Percentiles rank a stretch among this genome's conserved stretches.
Evolutionary conservation across 495 filamentous ascomycete species (phyloP).

Genomic region (Platismatia glauca): DNA sequence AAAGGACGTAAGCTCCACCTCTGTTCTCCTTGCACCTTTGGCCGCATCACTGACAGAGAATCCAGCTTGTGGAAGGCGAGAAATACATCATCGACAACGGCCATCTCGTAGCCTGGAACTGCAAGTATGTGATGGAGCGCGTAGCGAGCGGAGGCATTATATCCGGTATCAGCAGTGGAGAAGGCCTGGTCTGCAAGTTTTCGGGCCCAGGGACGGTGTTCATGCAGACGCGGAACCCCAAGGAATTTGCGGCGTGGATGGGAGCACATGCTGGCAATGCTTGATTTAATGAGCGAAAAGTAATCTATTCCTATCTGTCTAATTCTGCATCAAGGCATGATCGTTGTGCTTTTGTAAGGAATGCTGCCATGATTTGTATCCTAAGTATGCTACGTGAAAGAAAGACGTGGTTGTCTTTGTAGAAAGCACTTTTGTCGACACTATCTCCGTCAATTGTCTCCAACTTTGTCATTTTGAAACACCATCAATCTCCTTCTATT

Average conservation of each 20-base stretch:
- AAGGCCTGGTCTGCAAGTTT: slow-evolving; percentile 91
- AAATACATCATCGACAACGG: slow-evolving; percentile 92
- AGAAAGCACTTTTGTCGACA: not conserved
- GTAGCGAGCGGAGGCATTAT: slow-evolving; percentile 85
- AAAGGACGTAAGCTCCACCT: slow-evolving; percentile 65
- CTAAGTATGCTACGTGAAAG: not conserved
- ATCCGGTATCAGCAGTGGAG: slow-evolving; percentile 63
- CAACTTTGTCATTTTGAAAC: too few relatives aligned
- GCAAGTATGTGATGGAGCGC: slow-evolving; percentile 82
- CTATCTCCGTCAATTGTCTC: not conserved
- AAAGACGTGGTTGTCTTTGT: not conserved
- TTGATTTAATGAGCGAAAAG: not conserved
- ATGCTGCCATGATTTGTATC: not conserved
- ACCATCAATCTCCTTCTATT: not conserved
- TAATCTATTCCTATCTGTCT: not conserved
- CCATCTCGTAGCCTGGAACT: slow-evolving; percentile 95
- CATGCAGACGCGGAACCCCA: slow-evolving; percentile 82
- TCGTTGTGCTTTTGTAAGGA: not conserved
- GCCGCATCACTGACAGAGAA: not conserved
- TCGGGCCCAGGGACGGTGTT: slow-evolving; percentile 88
- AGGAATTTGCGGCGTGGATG: slow-evolving; percentile 46
- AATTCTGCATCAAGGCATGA: not conserved
- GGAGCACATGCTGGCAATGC: slow-evolving; percentile 26
- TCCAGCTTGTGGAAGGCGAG: slow-evolving; percentile 63
- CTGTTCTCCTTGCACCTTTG: not conserved